A percentile compares a stretch with the other conserved stretches of the same genome.
phyloP scores from a whole-genome alignment of 768 basidiomycete species.

The Termitomyces sp. region DNA sequence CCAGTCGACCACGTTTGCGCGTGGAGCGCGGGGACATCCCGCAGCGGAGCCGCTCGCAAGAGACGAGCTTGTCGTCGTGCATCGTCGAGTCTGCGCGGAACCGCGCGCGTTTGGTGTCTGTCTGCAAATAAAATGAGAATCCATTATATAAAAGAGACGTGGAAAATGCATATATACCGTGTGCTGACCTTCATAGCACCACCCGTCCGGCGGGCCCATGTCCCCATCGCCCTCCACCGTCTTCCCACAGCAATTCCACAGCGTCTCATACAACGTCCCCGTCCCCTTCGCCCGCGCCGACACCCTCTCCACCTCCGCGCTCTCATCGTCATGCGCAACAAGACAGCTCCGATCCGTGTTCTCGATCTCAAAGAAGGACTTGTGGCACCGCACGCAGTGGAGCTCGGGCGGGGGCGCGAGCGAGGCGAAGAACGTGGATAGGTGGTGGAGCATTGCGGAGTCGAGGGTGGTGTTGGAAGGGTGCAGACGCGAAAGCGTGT shows the following conservation, averaged over 20 bases:
- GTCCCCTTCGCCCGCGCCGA: slow-evolving; percentile 24
- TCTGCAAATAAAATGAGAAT: slow-evolving; percentile 33
- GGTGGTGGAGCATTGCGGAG: slow-evolving; percentile 38
- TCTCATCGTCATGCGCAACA: slow-evolving; percentile 78
- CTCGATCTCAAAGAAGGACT: slow-evolving; percentile 65
- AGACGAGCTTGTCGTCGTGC: slow-evolving; percentile 62
- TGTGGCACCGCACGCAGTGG: slow-evolving; percentile 78
- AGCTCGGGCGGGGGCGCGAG: slow-evolving; percentile 65
- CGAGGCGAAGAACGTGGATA: slow-evolving; percentile 57
- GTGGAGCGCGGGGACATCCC: slow-evolving; percentile 36
- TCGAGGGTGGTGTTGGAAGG: slow-evolving; percentile 19
- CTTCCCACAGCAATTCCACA: slow-evolving; percentile 73
- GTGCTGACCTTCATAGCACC: slow-evolving; percentile 63
- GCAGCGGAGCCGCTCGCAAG: slow-evolving; percentile 58
- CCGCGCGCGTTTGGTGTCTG: slow-evolving; percentile 69
- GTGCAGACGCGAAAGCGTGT: background rate
- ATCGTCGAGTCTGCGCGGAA: slow-evolving; percentile 75
- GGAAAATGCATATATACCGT: no score
- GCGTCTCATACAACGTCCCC: slow-evolving; percentile 44
- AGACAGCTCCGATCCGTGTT: slow-evolving; percentile 70
- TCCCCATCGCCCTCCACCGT: slow-evolving; percentile 75
- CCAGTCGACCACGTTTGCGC: slow-evolving; percentile 27
- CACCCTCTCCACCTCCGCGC: slow-evolving; percentile 67
- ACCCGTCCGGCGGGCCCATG: slow-evolving; percentile 81
- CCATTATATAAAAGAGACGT: background rate